phyloP scores from a whole-genome alignment of 129 eudicot genomes.

The Smallanthus sonchifolius region DNA sequence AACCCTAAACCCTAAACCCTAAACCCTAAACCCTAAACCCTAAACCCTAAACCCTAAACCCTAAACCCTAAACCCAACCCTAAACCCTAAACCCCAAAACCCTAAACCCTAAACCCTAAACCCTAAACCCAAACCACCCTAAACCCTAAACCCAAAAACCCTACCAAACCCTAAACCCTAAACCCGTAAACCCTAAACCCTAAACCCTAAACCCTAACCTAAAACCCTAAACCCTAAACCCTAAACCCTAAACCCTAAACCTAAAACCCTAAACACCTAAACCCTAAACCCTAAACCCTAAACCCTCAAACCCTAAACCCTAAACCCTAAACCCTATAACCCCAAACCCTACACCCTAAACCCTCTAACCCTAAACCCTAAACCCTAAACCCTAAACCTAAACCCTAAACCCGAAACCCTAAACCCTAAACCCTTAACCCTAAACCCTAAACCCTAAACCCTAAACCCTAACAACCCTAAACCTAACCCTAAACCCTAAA shows the following conservation, averaged over 20 bases:
- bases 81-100: slow-evolving; percentile 13
- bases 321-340: not conserved
- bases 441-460: slow-evolving; percentile 28
- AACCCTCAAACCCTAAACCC: not conserved
- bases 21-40: slow-evolving; percentile 17
- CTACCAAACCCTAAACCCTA: not conserved
- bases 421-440: slow-evolving; percentile 21
- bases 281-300: slow-evolving; percentile 2
- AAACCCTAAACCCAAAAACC: not conserved
- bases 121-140: slow-evolving; percentile 6
- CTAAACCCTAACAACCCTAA: slow-evolving; percentile 1
- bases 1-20: slow-evolving; percentile 13
- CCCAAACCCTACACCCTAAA: slow-evolving; percentile 18
- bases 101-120: slow-evolving; percentile 6
- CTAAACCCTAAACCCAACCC: slow-evolving; percentile 7
- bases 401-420: slow-evolving; percentile 20
- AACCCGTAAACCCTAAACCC: not conserved
- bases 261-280: not conserved
- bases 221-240: not conserved
- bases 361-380: slow-evolving; percentile 27
- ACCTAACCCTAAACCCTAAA: slow-evolving; percentile 7
- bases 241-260: slow-evolving; percentile 4
- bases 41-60: slow-evolving; percentile 12
- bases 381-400: slow-evolving; percentile 29
- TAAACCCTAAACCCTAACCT: not conserved